phyloP scores from a whole-genome alignment of 441 rosid genomes.

The Brassica hybrid region DNA sequence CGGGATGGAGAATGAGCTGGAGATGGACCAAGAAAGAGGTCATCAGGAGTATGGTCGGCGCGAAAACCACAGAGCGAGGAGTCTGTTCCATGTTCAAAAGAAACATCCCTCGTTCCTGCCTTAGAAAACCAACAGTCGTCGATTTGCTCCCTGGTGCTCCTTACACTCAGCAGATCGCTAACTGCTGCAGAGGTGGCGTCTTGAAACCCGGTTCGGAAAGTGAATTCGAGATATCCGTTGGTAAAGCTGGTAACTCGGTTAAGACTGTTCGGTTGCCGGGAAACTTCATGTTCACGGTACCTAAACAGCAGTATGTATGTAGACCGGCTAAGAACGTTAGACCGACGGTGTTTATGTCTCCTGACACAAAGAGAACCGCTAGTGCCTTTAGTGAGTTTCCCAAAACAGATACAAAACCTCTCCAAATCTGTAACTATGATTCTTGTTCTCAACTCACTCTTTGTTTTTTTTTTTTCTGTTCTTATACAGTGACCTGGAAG shows the following conservation, averaged over 20 bases:
- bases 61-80: slow-evolving; percentile 47
- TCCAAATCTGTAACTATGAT: background rate
- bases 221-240: slow-evolving; percentile 29
- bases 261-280: slow-evolving; percentile 27
- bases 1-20: slow-evolving; percentile 73
- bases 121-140: slow-evolving; percentile 34
- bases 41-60: slow-evolving; percentile 59
- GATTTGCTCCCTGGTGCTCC: slow-evolving; percentile 43
- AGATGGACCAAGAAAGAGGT: slow-evolving; percentile 67
- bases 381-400: slow-evolving; percentile 52
- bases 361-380: slow-evolving; percentile 53
- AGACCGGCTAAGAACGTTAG: slow-evolving; percentile 61
- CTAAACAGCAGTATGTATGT: slow-evolving; percentile 53
- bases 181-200: slow-evolving; percentile 53
- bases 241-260: background rate
- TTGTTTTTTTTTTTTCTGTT: slow-evolving; percentile 18
- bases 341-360: slow-evolving; percentile 48
- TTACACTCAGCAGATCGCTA: slow-evolving; percentile 40
- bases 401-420: too few relatives aligned
- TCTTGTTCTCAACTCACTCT: background rate
- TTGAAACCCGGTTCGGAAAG: slow-evolving; percentile 34
- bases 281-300: slow-evolving; percentile 28
- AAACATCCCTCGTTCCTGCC: slow-evolving; percentile 42
- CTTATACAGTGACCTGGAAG: slow-evolving; percentile 68
- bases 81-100: slow-evolving; percentile 45